These are phyloP conservation scores for Hypericum perforatum DNA, from an alignment of 345 rosid species.

Conservation along the genomic window DNA sequence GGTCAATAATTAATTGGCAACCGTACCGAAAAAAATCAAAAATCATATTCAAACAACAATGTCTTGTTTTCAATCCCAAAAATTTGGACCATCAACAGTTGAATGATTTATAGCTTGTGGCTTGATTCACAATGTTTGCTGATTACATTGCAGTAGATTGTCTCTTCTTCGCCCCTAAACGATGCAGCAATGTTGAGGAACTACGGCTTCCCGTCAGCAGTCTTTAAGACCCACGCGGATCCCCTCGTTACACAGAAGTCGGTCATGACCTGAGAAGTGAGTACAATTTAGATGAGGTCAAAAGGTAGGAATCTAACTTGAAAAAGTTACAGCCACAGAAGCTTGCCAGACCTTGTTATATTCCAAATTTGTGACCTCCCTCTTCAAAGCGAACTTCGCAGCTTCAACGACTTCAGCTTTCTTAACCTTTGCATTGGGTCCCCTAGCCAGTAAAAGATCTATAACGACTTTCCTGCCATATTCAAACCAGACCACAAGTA, in stretches of 20 bases:
- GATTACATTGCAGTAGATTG: too few species aligned
- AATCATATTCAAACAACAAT: too few species aligned
- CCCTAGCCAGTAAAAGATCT: constrained; percentile 39
- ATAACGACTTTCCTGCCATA: constrained; percentile 58
- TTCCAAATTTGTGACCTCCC: constrained; percentile 37
- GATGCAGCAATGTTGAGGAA: too few species aligned
- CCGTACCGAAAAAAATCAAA: too few species aligned
- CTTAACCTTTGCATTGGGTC: constrained; percentile 52
- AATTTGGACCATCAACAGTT: too few species aligned
- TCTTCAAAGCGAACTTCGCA: constrained; percentile 30
- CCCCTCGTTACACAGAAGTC: constrained; percentile 54
- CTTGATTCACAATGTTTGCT: too few species aligned
- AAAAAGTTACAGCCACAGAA: background rate
- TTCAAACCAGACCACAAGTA: background rate
- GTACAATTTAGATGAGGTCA: background rate
- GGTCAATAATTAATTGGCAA: too few species aligned
- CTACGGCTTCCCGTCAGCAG: constrained; percentile 26
- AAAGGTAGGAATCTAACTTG: background rate
- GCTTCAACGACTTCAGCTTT: constrained; percentile 51
- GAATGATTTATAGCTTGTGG: too few species aligned
- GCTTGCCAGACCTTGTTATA: constrained; percentile 42
- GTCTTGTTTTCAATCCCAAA: too few species aligned
- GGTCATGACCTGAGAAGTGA: constrained; percentile 29
- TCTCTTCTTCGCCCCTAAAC: too few species aligned
- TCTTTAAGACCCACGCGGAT: constrained; percentile 50